A percentile compares a stretch with the other conserved stretches of the same genome.
Conservation (phyloP, 495 filamentous ascomycete species). For the Symbiotaphrina buchneri region DNA sequence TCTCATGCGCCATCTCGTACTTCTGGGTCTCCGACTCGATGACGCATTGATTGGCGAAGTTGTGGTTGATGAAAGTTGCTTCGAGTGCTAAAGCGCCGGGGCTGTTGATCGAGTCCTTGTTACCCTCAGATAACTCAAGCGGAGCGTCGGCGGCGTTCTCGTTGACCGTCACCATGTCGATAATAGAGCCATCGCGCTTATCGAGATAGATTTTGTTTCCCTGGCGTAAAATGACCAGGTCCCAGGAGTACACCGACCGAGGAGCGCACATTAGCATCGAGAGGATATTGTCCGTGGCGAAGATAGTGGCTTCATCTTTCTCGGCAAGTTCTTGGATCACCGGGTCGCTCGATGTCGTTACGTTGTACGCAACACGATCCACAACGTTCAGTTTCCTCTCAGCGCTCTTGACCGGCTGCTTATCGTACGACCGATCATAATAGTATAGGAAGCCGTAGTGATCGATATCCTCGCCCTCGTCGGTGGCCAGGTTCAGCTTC, state of each 20-base stretch:
- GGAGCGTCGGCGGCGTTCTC: conserved; percentile 97
- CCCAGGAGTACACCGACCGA: conserved; percentile 91
- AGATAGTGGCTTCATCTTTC: conserved; percentile 90
- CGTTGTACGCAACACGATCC: conserved; percentile 91
- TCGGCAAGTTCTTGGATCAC: conserved; percentile 93
- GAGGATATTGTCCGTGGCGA: conserved; percentile 87
- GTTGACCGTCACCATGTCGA: conserved; percentile 97
- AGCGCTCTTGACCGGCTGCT: conserved; percentile 64
- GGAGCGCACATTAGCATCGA: conserved; percentile 99
- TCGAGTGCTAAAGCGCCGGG: conserved; percentile 79
- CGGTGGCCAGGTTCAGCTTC: conserved; percentile 87
- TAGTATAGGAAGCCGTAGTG: conserved; percentile 92
- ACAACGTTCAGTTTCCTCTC: conserved; percentile 72
- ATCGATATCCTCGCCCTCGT: conserved; percentile 86
- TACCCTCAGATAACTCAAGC: conserved; percentile 71
- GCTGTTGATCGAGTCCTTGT: conserved; percentile 86
- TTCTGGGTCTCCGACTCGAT: conserved; percentile 54
- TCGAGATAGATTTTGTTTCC: conserved; percentile 95
- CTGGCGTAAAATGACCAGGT: conserved; percentile 75
- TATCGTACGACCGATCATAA: conserved; percentile 90
- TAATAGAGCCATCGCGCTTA: conserved; percentile 77
- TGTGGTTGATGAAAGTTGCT: conserved; percentile 98
- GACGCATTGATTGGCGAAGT: conserved; percentile 89
- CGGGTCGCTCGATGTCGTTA: conserved; percentile 85
- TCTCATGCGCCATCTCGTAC: conserved; percentile 63